These are phyloP conservation scores for Xylariaceae sp. DNA, from an alignment of 2,329 filamentous ascomycete species.

Conservation along the genomic window DNA sequence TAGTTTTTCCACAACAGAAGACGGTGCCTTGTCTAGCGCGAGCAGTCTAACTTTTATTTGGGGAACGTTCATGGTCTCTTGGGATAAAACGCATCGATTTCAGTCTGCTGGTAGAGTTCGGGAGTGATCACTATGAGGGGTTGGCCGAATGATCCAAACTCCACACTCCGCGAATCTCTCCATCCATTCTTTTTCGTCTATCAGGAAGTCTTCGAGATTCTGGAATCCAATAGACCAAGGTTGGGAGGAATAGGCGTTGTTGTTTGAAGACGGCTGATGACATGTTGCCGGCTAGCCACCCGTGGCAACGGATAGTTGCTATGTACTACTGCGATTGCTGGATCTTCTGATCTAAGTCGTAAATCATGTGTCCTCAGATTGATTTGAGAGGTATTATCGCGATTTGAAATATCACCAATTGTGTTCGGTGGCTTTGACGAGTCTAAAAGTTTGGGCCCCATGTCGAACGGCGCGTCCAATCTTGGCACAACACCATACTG, in stretches of 20 bases:
- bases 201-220: neutral
- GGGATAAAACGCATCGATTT: conserved; percentile 1
- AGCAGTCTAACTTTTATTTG: conserved; percentile 1
- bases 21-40: neutral
- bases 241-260: too few relatives aligned
- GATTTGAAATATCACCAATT: too few relatives aligned
- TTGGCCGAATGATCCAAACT: conserved; percentile 5
- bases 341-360: too few relatives aligned
- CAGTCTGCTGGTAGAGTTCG: neutral
- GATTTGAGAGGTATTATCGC: too few relatives aligned
- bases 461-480: neutral
- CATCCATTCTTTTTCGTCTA: neutral
- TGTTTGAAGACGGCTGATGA: neutral
- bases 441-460: too few relatives aligned
- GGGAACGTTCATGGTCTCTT: neutral
- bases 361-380: too few relatives aligned
- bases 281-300: neutral
- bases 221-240: neutral
- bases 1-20: neutral
- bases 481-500: neutral
- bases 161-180: conserved; percentile 1
- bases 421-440: too few relatives aligned
- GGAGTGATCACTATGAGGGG: too few relatives aligned
- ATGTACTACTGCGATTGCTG: too few relatives aligned
- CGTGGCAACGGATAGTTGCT: neutral